These are phyloP conservation scores for Sporothrix curviconia DNA, from an alignment of 2,329 filamentous ascomycete species.

Conservation along the genomic window DNA sequence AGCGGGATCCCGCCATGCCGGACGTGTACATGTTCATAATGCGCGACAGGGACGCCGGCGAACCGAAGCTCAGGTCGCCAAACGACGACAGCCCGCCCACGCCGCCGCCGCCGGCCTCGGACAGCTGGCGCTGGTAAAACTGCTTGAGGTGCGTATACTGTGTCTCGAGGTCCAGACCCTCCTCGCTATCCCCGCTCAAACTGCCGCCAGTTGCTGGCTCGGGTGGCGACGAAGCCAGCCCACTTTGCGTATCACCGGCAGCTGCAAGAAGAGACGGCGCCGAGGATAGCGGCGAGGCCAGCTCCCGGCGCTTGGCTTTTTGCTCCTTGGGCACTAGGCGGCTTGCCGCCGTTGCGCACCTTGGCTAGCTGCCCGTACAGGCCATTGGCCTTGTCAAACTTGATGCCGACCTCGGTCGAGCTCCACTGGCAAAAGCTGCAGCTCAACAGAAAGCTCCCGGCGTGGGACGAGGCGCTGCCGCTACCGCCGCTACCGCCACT, in stretches of 20 bases:
- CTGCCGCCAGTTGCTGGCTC: slow-evolving; percentile 1
- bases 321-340: slow-evolving; percentile 45
- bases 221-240: neutral
- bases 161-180: slow-evolving; percentile 55
- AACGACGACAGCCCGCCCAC: slow-evolving; percentile 41
- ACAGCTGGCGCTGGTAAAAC: slow-evolving; percentile 77
- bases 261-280: neutral
- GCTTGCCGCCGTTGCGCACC: slow-evolving; percentile 55
- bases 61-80: slow-evolving; percentile 56
- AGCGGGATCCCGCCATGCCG: slow-evolving; percentile 34
- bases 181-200: slow-evolving; percentile 30
- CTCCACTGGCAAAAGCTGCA: slow-evolving; percentile 94
- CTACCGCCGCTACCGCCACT: too few species aligned
- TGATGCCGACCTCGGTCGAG: slow-evolving; percentile 79
- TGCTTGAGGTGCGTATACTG: slow-evolving; percentile 67
- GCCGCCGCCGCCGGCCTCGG: slow-evolving; percentile 48
- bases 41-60: slow-evolving; percentile 73
- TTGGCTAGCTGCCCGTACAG: slow-evolving; percentile 75
- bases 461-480: slow-evolving; percentile 23
- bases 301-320: slow-evolving; percentile 45
- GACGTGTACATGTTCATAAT: slow-evolving; percentile 85
- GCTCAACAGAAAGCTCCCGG: slow-evolving; percentile 63
- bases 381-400: slow-evolving; percentile 82
- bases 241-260: neutral
- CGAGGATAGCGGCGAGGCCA: slow-evolving; percentile 24